These are phyloP conservation scores for Botryobasidium botryosum DNA, from an alignment of 768 basidiomycete genomes.

Conservation along the genomic window DNA sequence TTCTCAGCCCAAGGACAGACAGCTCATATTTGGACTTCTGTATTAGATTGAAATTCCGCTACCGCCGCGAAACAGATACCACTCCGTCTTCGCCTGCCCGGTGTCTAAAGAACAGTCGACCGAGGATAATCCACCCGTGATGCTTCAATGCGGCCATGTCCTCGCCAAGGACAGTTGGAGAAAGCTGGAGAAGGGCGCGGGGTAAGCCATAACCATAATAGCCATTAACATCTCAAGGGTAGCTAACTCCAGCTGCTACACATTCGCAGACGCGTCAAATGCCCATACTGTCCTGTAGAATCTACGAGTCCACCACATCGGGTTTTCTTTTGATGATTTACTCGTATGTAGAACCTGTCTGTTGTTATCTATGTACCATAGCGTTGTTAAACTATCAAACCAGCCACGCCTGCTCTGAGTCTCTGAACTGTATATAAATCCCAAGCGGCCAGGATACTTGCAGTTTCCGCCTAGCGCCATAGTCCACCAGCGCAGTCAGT, in stretches of 20 bases:
- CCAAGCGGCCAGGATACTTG: too few species aligned
- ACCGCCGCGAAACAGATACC: conserved; percentile 73
- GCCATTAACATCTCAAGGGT: neutral
- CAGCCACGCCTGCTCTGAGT: too few species aligned
- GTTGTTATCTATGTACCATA: too few species aligned
- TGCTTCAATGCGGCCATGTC: conserved; percentile 93
- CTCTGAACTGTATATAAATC: too few species aligned
- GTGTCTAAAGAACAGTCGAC: conserved; percentile 97
- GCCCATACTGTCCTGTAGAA: conserved; percentile 88
- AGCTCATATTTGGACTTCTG: neutral
- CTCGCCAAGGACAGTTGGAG: conserved; percentile 82
- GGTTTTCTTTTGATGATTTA: conserved; percentile 10
- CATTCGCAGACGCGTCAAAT: conserved; percentile 65
- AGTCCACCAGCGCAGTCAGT: too few species aligned
- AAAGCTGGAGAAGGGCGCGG: conserved; percentile 72
- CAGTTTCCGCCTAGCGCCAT: too few species aligned
- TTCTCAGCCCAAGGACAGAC: too few species aligned
- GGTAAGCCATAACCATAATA: conserved; percentile 34
- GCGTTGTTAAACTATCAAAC: too few species aligned
- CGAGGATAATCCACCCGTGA: conserved; percentile 89
- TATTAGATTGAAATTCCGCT: conserved; percentile 84
- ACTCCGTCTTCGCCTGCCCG: conserved; percentile 93
- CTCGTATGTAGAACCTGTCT: too few species aligned
- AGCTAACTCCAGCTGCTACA: neutral
- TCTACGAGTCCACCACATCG: conserved; percentile 5